phyloP scores from a whole-genome alignment of 2,329 filamentous ascomycete genomes.

The Phyllosticta citrichinensis region DNA sequence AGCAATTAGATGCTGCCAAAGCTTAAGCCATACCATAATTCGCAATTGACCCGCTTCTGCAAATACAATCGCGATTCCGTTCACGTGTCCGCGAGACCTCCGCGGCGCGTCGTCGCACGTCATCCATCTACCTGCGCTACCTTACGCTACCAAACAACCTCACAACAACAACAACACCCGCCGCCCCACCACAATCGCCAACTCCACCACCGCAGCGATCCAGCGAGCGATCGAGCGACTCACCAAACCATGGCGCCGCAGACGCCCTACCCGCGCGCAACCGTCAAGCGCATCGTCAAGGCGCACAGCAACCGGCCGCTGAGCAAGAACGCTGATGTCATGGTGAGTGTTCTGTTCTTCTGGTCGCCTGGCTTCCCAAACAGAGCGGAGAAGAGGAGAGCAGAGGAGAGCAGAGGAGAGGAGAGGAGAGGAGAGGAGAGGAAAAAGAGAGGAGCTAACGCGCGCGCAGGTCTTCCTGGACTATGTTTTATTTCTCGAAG shows the following conservation, averaged over 20 bases:
- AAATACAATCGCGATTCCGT: neutral
- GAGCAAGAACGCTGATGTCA: conserved; percentile 76
- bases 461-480: conserved; percentile 65
- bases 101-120: neutral
- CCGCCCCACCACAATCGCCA: neutral
- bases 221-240: conserved; percentile 13
- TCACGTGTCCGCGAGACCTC: conserved; percentile 7
- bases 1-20: too few species aligned
- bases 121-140: too few species aligned
- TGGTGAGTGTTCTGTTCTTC: too few species aligned
- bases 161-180: conserved; percentile 4
- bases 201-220: conserved; percentile 10
- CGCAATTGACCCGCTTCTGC: too few species aligned
- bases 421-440: too few species aligned
- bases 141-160: neutral
- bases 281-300: conserved; percentile 82
- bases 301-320: conserved; percentile 72
- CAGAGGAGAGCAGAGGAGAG: too few species aligned
- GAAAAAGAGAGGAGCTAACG: neutral
- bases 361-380: too few species aligned
- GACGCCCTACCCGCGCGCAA: conserved; percentile 74
- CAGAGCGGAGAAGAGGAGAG: too few species aligned
- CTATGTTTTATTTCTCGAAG: conserved; percentile 70
- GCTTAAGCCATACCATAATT: too few species aligned
- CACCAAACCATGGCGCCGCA: conserved; percentile 46